A percentile compares a stretch with the other conserved stretches of the same genome.
These are phyloP conservation scores for Amanita brunnescens DNA, from an alignment of 768 basidiomycete species.

Conservation along the genomic window DNA sequence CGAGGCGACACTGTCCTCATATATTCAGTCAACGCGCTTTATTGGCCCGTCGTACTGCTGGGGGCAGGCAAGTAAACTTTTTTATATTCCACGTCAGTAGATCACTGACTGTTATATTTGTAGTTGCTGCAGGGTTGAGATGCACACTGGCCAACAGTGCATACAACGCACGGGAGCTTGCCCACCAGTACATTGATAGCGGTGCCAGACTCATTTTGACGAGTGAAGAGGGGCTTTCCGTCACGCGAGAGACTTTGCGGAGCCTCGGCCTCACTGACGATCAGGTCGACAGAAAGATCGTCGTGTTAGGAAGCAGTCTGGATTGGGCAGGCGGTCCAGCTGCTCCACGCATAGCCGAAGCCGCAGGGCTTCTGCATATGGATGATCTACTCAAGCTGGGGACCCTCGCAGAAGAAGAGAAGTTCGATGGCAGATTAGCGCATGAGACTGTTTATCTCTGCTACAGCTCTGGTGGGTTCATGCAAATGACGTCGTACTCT, in stretches of 20 bases:
- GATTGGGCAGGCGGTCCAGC: constrained; percentile 37
- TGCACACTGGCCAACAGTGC: constrained; percentile 68
- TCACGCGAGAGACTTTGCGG: constrained; percentile 50
- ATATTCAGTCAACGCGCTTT: constrained; percentile 60
- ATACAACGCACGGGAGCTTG: constrained; percentile 62
- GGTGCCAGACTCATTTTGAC: constrained; percentile 54
- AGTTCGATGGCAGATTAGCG: constrained; percentile 41
- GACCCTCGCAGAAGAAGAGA: constrained; percentile 40
- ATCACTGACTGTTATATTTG: constrained; percentile 11
- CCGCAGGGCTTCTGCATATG: constrained; percentile 27
- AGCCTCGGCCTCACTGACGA: constrained; percentile 34
- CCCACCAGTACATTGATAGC: constrained; percentile 64
- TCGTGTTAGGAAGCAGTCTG: constrained; percentile 45
- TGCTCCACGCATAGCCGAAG: constrained; percentile 16
- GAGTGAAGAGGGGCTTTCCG: constrained; percentile 49
- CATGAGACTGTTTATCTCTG: constrained; percentile 59
- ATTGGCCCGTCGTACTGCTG: constrained; percentile 39
- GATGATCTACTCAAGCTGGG: constrained; percentile 46
- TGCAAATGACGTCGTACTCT: not conserved
- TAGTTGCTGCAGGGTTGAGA: constrained; percentile 56
- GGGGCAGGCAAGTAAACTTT: constrained; percentile 28
- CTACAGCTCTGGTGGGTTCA: constrained; percentile 37
- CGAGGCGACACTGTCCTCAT: constrained; percentile 55
- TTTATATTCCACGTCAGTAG: constrained; percentile 1
- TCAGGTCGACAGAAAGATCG: constrained; percentile 44